Base-by-base conservation (phyloP, 1,284 basidiomycete genomes). In the Irpex sp. region DNA sequence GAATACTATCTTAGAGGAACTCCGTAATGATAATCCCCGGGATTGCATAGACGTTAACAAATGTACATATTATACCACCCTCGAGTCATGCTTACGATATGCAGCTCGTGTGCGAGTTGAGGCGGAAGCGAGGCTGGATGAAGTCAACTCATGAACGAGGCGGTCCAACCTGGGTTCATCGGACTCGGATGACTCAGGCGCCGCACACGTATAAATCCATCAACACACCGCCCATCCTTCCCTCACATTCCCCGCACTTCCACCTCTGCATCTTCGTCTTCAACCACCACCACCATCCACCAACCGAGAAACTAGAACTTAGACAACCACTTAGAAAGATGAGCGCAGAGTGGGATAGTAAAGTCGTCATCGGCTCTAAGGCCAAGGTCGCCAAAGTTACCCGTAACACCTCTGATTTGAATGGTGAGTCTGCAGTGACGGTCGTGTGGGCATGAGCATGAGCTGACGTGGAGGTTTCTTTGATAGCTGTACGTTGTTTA, bases 301-400 rank as follows among this genome's bases (percentile, higher is more conserved):
- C 58, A 26, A 47, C 44, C 26, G 36, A 7, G 48, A 37, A 11
- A 64, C 31, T 51, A 17, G 15, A 11, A 47, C 44, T 5, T 47
- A n/a, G n/a, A n/a, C 47, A 15, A 34, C 52, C 21, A 55, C 54
- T 38, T 59, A 72, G 5, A 11, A 73, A 72, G 71, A 68, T 67
- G 67, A 82, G 81, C 73, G 3, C 60, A 64, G 88, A 92, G 49
- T 91, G 89, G 89, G 90, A 93, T 66, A 76, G 74, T 70, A 89
- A 91, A 74, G 78, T 79, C 62, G 89, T 95, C 68, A 94, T 96
- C 69, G 94, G 94, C 64, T 82, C 73, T 72, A 93, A 87, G 73
- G 83, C 84, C 66, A 84, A 86, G 66, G 82, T 83, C 5, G 81
- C 90, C 13, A 89, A 88, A 73, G 90, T 92, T 63, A 78, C 89